A percentile compares a stretch with the other conserved stretches of the same genome.
Evolutionary conservation across 352 stramenopile species (phyloP).

Genomic region (Elongisporangium prolatum): DNA sequence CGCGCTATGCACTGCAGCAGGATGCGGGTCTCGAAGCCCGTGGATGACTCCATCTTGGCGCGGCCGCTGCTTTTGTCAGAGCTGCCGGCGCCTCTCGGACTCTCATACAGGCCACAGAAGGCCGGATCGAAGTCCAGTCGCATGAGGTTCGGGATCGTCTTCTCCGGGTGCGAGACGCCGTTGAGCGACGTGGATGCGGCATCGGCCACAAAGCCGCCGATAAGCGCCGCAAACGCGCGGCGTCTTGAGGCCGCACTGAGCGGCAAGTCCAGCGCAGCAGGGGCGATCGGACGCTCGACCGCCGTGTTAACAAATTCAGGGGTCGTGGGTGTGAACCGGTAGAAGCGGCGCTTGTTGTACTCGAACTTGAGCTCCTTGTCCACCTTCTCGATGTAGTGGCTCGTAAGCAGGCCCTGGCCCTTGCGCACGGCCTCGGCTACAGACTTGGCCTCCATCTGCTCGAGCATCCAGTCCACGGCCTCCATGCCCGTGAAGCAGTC

Average conservation of each 20-base stretch:
- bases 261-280: constrained; percentile 58
- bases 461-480: constrained; percentile 82
- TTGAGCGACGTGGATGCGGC: constrained; percentile 76
- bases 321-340: constrained; percentile 71
- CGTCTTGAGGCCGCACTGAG: constrained; percentile 50
- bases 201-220: constrained; percentile 75
- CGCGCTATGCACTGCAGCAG: constrained; percentile 66
- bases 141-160: constrained; percentile 73
- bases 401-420: constrained; percentile 58
- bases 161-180: constrained; percentile 68
- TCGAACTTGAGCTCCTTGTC: constrained; percentile 82
- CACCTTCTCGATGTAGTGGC: constrained; percentile 75
- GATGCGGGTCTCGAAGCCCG: constrained; percentile 71
- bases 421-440: constrained; percentile 78
- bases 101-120: constrained; percentile 68
- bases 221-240: constrained; percentile 56
- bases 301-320: constrained; percentile 60
- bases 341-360: constrained; percentile 82
- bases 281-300: constrained; percentile 32
- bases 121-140: constrained; percentile 71
- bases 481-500: constrained; percentile 86
- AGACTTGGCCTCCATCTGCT: constrained; percentile 81
- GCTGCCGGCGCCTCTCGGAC: constrained; percentile 13
- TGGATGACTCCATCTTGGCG: constrained; percentile 66
- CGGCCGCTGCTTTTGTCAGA: constrained; percentile 2